Percentiles rank a stretch among this genome's conserved stretches.
Evolutionary conservation across 2,329 filamentous ascomycete species (phyloP).

Genomic region (Boeremia lycopersici): DNA sequence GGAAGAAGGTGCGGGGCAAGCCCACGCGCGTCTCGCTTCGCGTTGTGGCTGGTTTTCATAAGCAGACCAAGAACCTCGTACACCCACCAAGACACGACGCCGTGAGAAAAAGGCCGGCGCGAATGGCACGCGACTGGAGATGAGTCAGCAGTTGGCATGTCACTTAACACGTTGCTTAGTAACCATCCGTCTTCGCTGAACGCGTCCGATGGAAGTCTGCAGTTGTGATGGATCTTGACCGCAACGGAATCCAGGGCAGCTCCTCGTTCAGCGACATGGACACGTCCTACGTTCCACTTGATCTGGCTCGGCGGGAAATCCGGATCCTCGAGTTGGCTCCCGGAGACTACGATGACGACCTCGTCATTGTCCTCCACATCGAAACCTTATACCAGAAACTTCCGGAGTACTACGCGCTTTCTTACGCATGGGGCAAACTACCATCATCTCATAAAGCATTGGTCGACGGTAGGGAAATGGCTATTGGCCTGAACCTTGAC

Average conservation of each 20-base stretch:
- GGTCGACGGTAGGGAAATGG: not conserved
- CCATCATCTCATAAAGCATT: not conserved
- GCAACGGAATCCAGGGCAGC: not conserved
- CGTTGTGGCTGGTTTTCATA: not conserved
- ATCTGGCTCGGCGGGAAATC: not conserved
- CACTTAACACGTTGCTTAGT: not conserved
- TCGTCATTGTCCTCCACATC: not conserved
- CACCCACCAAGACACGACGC: not conserved
- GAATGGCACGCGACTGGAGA: not conserved
- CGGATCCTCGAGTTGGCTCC: constrained; percentile 7
- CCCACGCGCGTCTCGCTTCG: constrained; percentile 1
- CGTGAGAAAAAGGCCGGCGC: not conserved
- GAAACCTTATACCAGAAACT: not conserved
- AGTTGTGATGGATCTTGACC: not conserved
- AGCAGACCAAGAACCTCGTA: too few relatives aligned
- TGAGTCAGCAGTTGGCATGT: not conserved
- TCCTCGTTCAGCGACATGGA: not conserved
- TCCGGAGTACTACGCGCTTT: constrained; percentile 13
- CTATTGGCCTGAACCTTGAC: constrained; percentile 10
- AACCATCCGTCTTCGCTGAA: not conserved
- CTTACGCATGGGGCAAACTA: constrained; percentile 15
- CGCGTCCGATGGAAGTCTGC: not conserved
- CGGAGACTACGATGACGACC: constrained; percentile 1
- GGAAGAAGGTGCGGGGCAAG: not conserved
- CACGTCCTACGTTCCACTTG: not conserved